These are phyloP conservation scores for Colletotrichum viniferum DNA, from an alignment of 2,329 filamentous ascomycete genomes.

Conservation along the genomic window DNA sequence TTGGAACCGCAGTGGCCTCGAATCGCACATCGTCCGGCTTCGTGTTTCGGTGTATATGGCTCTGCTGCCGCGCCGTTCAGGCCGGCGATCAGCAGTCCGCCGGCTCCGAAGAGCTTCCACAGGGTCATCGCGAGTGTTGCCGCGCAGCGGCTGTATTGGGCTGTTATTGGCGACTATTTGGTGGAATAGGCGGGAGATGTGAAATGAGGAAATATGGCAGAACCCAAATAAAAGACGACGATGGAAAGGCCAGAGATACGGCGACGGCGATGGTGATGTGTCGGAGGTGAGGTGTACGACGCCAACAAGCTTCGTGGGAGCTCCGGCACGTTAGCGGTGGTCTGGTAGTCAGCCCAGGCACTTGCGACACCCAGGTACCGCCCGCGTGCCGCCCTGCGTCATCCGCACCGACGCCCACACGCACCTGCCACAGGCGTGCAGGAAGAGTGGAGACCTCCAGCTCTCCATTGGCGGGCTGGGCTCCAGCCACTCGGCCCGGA, in stretches of 20 bases:
- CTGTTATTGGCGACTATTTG: background rate
- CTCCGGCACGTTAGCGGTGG: constrained; percentile 8
- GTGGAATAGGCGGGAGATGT: background rate
- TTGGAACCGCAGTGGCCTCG: constrained; percentile 91
- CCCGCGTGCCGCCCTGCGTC: constrained; percentile 11
- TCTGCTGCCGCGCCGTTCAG: constrained; percentile 27
- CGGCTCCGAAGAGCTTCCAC: constrained; percentile 32
- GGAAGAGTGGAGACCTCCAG: background rate
- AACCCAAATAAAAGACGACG: background rate
- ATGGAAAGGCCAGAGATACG: background rate
- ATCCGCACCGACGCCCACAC: constrained; percentile 5
- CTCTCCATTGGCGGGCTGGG: background rate
- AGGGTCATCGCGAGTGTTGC: constrained; percentile 12
- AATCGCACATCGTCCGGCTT: constrained; percentile 87
- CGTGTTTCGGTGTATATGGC: constrained; percentile 67
- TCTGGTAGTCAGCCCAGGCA: constrained; percentile 3
- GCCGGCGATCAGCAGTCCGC: constrained; percentile 30
- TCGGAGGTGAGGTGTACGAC: background rate
- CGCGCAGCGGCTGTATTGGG: constrained; percentile 12
- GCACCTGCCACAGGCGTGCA: background rate
- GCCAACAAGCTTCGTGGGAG: constrained; percentile 6
- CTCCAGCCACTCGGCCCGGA: background rate
- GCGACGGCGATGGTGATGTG: background rate
- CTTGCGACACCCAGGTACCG: constrained; percentile 1
- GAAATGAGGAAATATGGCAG: background rate